phyloP scores from a whole-genome alignment of 768 basidiomycete species.

The Russula sp. region DNA sequence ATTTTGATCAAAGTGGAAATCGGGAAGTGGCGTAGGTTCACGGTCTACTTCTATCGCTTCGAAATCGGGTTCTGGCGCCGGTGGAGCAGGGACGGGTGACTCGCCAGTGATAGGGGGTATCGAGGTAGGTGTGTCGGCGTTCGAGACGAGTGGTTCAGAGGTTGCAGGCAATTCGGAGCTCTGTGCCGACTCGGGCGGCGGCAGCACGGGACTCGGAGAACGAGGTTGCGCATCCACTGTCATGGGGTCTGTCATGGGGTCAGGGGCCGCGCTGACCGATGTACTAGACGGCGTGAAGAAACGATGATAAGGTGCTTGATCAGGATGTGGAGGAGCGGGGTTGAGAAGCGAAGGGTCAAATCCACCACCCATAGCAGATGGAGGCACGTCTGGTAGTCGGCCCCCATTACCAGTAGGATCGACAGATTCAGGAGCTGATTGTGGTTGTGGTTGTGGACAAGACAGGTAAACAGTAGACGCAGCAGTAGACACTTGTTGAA shows the following conservation, averaged over 20 bases:
- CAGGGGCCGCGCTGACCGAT: slow-evolving; percentile 25
- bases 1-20: slow-evolving; percentile 63
- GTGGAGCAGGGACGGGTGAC: slow-evolving; percentile 27
- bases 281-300: slow-evolving; percentile 25
- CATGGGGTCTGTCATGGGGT: background rate
- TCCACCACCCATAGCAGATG: slow-evolving; percentile 22
- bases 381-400: slow-evolving; percentile 22
- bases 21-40: slow-evolving; percentile 68
- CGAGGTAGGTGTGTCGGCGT: background rate
- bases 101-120: slow-evolving; percentile 5
- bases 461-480: slow-evolving; percentile 21
- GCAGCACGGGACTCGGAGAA: slow-evolving; percentile 5
- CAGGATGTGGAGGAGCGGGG: slow-evolving; percentile 9
- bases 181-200: slow-evolving; percentile 8
- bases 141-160: background rate
- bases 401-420: slow-evolving; percentile 11
- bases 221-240: slow-evolving; percentile 1
- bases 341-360: slow-evolving; percentile 28
- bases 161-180: background rate
- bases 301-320: slow-evolving; percentile 9
- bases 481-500: slow-evolving; percentile 18
- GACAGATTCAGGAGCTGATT: background rate
- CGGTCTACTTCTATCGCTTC: slow-evolving; percentile 55
- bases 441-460: slow-evolving; percentile 15
- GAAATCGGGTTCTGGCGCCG: slow-evolving; percentile 33